A percentile compares a stretch with the other conserved stretches of the same genome.
These are phyloP conservation scores for Evernia prunastri DNA, from an alignment of 495 filamentous ascomycete genomes.

Conservation along the genomic window DNA sequence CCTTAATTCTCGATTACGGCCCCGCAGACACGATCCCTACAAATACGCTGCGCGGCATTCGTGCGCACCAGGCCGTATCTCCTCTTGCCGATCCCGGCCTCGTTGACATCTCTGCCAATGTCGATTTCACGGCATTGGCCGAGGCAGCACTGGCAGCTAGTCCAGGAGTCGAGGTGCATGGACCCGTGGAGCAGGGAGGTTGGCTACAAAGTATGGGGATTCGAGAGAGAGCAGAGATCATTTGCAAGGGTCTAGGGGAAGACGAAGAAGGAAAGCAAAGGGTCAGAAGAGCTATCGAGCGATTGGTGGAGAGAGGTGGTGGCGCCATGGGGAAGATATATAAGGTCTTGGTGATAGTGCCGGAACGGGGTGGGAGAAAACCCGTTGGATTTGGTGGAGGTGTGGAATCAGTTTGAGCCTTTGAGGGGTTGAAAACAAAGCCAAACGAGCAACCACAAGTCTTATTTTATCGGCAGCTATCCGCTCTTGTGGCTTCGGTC, in stretches of 20 bases:
- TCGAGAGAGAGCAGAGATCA: conserved; percentile 62
- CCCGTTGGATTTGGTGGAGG: conserved; percentile 91
- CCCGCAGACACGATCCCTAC: conserved; percentile 68
- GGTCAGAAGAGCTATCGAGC: conserved; percentile 67
- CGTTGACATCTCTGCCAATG: conserved; percentile 83
- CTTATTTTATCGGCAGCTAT: not conserved
- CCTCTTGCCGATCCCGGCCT: conserved; percentile 72
- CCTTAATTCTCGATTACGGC: conserved; percentile 91
- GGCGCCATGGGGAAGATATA: conserved; percentile 91
- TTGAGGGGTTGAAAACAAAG: not conserved
- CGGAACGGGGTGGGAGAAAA: conserved; percentile 63
- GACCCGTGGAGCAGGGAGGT: conserved; percentile 77
- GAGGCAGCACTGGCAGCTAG: conserved; percentile 70
- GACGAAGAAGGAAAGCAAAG: conserved; percentile 47
- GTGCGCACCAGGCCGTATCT: conserved; percentile 60
- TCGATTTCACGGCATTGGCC: conserved; percentile 80
- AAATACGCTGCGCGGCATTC: conserved; percentile 84
- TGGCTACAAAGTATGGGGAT: conserved; percentile 80
- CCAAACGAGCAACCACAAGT: not conserved
- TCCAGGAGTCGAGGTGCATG: conserved; percentile 81
- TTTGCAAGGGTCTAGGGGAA: conserved; percentile 44
- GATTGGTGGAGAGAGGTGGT: conserved; percentile 69
- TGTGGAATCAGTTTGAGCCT: conserved; percentile 33
- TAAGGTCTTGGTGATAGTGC: conserved; percentile 85
- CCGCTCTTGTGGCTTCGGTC: not conserved